phyloP scores from a whole-genome alignment of 176 grass and related monocot species.

The Eragrostis nindensis region DNA sequence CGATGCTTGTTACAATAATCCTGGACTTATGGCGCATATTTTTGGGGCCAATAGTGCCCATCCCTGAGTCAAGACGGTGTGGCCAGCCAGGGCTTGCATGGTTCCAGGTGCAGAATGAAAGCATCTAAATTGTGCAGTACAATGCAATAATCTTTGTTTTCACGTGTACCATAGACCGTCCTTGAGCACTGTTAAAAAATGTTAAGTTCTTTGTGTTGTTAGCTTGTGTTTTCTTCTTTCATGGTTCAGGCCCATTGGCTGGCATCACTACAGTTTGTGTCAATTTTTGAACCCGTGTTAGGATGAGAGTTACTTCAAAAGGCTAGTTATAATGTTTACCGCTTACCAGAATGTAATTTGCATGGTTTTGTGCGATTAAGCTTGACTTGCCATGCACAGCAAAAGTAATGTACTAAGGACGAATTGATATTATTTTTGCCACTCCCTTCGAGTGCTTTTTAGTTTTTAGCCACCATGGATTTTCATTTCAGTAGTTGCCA shows the following conservation, averaged over 20 bases:
- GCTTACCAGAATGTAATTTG: not conserved
- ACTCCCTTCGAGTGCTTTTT: not conserved
- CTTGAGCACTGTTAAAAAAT: not conserved
- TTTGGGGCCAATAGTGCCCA: conserved; percentile 70
- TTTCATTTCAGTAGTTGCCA: no score
- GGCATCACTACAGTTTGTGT: not conserved
- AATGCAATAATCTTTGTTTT: not conserved
- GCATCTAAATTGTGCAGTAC: conserved; percentile 16
- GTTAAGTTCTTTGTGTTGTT: not conserved
- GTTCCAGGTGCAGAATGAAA: conserved; percentile 67
- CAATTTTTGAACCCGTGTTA: not conserved
- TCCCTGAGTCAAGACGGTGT: conserved; percentile 56
- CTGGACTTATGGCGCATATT: conserved; percentile 92
- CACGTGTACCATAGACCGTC: not conserved
- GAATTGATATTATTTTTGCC: not conserved
- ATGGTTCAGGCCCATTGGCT: not conserved
- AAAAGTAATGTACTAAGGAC: not conserved
- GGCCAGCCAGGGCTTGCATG: conserved; percentile 74
- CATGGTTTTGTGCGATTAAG: not conserved
- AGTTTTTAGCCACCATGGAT: no score
- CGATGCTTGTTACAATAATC: conserved; percentile 94
- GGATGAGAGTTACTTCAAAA: not conserved
- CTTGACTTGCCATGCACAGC: no score
- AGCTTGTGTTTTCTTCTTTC: not conserved
- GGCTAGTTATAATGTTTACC: not conserved